Evolutionary conservation across 2,329 filamentous ascomycete genomes (phyloP), one percentile per base, ranked within the genome.

Genomic region (Apiospora kogelbergensis): DNA sequence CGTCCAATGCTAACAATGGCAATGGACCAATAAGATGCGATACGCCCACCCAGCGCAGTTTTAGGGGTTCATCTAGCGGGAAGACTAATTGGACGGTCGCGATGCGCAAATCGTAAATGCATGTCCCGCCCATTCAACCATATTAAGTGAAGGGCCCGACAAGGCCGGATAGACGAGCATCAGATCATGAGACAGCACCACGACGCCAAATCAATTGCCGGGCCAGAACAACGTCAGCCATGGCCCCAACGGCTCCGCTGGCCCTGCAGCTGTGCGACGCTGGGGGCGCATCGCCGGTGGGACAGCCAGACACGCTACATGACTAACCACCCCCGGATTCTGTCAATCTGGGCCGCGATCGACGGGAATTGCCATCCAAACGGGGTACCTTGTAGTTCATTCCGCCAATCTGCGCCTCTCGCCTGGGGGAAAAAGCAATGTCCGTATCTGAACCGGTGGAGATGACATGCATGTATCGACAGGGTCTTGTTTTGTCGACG

Each of bases 271-370:
- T 41, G 53, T 60, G 53, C 30, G 30, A 60, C 53, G 10, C 17
- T 60, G 22, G 13, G 6, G 44, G 22, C 22, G 22, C n/a, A 22
- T 11, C 22, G 10, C 4, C 11, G 24, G 48, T 57, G 48, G 48
- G 26, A 57, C 48, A 30, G 48, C 26, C 30, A 33, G 30, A 20
- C 53, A n/a, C 33, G 53, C 53, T 37, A 60, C 26, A 60, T 60
- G 26, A 60, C 53, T 60, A 37, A 57, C 48, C 26, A 33, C 48
- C 53, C 53, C 53, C 53, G 53, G 53, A 60, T 60, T 60, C 17
- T n/a, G 33, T 33, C 33, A 33, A 33, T 33, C 33, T 33, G 33
- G 53, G 30, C 30, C 17, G 30, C n/a, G 53, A 60, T 60, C 53
- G 53, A 60, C 30, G 53, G 53, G 17, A 37, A 33, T 60, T 60